Evolutionary conservation across 2,329 filamentous ascomycete species (phyloP).

Genomic region (Tolypocladium guangdongense): DNA sequence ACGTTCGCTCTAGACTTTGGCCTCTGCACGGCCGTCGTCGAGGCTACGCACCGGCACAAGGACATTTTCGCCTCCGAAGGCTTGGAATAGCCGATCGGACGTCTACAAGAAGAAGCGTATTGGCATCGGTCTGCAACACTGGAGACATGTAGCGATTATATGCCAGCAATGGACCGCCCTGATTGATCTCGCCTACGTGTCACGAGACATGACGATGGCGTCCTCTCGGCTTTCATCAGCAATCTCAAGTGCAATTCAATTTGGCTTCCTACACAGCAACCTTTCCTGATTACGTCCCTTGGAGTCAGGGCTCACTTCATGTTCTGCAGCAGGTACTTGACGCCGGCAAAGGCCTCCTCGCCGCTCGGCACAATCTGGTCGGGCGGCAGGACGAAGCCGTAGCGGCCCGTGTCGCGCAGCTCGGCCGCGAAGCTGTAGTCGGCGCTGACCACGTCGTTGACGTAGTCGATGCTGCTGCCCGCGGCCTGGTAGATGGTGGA

Average conservation of each 20-base stretch:
- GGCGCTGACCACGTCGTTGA: constrained; percentile 28
- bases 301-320: constrained; percentile 26
- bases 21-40: constrained; percentile 68
- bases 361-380: constrained; percentile 31
- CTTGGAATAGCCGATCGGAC: not conserved
- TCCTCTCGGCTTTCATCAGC: too few species aligned
- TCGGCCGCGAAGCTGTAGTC: constrained; percentile 30
- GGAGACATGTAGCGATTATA: not conserved
- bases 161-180: not conserved
- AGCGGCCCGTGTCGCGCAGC: constrained; percentile 23
- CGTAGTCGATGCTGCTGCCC: constrained; percentile 34
- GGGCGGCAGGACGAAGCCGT: constrained; percentile 32
- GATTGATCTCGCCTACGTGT: not conserved
- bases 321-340: constrained; percentile 47
- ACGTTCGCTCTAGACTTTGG: constrained; percentile 50
- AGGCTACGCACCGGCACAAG: constrained; percentile 72
- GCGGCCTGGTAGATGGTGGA: constrained; percentile 48
- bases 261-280: too few species aligned
- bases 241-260: not conserved
- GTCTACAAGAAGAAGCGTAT: too few species aligned
- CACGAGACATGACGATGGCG: too few species aligned
- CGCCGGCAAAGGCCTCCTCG: constrained; percentile 31
- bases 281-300: too few species aligned
- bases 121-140: not conserved
- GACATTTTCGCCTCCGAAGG: constrained; percentile 61